Conservation (phyloP, 257 asterid genomes). For the Galeopsis tetrahit region DNA sequence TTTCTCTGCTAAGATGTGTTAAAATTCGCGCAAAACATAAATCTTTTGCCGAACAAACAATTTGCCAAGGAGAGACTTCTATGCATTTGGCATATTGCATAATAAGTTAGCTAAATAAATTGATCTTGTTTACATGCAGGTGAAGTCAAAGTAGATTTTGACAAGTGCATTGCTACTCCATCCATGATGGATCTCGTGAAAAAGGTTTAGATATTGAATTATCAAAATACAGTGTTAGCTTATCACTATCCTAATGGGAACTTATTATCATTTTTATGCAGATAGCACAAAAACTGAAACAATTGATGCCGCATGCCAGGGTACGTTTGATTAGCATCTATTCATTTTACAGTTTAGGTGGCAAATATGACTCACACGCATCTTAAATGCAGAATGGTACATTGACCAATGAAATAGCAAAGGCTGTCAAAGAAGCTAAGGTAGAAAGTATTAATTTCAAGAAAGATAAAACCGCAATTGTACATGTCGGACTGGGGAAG, state of each 20-base stretch:
- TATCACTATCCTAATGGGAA: slow-evolving; percentile 29
- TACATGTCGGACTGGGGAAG: slow-evolving; percentile 97
- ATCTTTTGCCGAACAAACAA: slow-evolving; percentile 3
- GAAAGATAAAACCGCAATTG: slow-evolving; percentile 97
- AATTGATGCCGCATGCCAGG: slow-evolving; percentile 83
- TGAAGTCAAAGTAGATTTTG: slow-evolving; percentile 72
- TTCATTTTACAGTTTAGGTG: slow-evolving; percentile 31
- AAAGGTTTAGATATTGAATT: slow-evolving; percentile 59
- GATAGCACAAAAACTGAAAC: slow-evolving; percentile 75
- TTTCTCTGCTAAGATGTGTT: background rate
- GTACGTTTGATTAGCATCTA: slow-evolving; percentile 45
- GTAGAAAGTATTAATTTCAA: slow-evolving; percentile 72
- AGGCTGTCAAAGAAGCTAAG: slow-evolving; percentile 77
- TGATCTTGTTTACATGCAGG: slow-evolving; percentile 58
- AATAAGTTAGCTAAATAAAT: slow-evolving; percentile 9
- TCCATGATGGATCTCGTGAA: slow-evolving; percentile 82
- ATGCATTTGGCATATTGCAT: slow-evolving; percentile 10
- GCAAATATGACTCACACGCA: slow-evolving; percentile 35
- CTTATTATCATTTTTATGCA: slow-evolving; percentile 41
- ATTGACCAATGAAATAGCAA: slow-evolving; percentile 74
- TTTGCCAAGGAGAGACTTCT: slow-evolving; percentile 11
- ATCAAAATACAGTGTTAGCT: slow-evolving; percentile 9
- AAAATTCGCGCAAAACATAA: background rate
- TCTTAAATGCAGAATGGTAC: slow-evolving; percentile 79
- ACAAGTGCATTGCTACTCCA: slow-evolving; percentile 82